phyloP scores from a whole-genome alignment of 306 rosid species.

The Prosopis cineraria region DNA sequence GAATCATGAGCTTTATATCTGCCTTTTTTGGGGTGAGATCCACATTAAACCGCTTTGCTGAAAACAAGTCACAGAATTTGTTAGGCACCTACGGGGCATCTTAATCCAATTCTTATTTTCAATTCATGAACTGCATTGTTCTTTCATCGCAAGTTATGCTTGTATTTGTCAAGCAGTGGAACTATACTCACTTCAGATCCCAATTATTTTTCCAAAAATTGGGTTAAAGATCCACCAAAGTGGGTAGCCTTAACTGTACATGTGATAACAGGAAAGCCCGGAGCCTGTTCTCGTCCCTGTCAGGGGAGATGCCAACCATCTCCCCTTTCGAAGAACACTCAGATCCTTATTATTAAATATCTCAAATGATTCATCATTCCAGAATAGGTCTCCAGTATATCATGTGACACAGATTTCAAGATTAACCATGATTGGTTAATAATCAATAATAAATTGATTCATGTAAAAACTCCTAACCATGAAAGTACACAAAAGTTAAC shows the following conservation, averaged over 20 bases:
- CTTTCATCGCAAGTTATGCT: neutral
- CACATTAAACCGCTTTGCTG: slow-evolving; percentile 62
- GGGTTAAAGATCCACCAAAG: too few species aligned
- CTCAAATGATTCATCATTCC: slow-evolving; percentile 7
- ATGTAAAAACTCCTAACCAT: neutral
- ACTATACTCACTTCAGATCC: neutral
- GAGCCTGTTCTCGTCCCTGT: too few species aligned
- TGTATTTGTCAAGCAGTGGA: neutral
- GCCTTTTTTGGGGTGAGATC: slow-evolving; percentile 86
- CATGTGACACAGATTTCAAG: neutral
- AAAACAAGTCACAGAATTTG: slow-evolving; percentile 33
- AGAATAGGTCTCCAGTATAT: neutral
- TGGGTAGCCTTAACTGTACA: too few species aligned
- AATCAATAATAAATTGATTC: neutral
- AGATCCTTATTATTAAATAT: slow-evolving; percentile 15
- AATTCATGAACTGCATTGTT: neutral
- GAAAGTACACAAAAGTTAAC: neutral
- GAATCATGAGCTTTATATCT: slow-evolving; percentile 82
- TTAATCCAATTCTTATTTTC: neutral
- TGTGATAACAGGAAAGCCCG: too few species aligned
- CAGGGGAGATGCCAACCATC: too few species aligned
- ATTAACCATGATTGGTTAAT: neutral
- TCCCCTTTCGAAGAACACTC: too few species aligned
- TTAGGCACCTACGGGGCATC: slow-evolving; percentile 16
- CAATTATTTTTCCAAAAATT: too few species aligned